A percentile compares a stretch with the other conserved stretches of the same genome.
These are phyloP conservation scores for Boletus vinaceobasis DNA, from an alignment of 768 basidiomycete species.

Conservation along the genomic window DNA sequence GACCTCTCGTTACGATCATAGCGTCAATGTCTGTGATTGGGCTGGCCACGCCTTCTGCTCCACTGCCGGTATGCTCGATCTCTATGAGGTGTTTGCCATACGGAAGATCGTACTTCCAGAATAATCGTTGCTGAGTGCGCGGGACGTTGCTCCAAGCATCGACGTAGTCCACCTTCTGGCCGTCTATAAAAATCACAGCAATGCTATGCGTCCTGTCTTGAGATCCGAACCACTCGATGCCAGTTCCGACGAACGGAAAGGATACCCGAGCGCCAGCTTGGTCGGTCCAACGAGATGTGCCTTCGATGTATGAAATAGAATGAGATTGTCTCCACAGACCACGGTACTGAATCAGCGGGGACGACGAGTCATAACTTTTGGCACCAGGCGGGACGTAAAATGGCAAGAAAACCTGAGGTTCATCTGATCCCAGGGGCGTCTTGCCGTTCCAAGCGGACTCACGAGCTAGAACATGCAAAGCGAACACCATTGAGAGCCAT, in stretches of 20 bases:
- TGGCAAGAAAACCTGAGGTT: constrained; percentile 50
- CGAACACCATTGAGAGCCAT: constrained; percentile 7
- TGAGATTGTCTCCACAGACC: constrained; percentile 57
- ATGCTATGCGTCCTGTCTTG: constrained; percentile 52
- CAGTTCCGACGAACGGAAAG: constrained; percentile 68
- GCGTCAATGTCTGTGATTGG: constrained; percentile 58
- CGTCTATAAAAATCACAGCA: constrained; percentile 58
- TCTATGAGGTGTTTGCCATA: constrained; percentile 57
- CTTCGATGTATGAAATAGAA: constrained; percentile 48
- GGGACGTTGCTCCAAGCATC: constrained; percentile 41
- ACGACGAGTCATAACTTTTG: constrained; percentile 66
- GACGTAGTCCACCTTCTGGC: constrained; percentile 41
- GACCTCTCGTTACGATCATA: constrained; percentile 57
- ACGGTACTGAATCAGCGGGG: constrained; percentile 60
- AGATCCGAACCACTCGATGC: constrained; percentile 76
- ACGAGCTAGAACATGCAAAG: constrained; percentile 4
- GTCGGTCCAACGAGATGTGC: constrained; percentile 50
- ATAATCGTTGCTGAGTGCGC: constrained; percentile 59
- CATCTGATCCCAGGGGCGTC: constrained; percentile 44
- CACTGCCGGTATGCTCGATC: constrained; percentile 53
- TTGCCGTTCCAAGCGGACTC: constrained; percentile 72
- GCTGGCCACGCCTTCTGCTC: constrained; percentile 32
- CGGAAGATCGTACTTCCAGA: constrained; percentile 53
- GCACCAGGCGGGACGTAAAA: constrained; percentile 75
- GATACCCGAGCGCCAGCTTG: constrained; percentile 46